Evolutionary conservation across 2,329 filamentous ascomycete species (phyloP).

Genomic region (Aureobasidium lini): DNA sequence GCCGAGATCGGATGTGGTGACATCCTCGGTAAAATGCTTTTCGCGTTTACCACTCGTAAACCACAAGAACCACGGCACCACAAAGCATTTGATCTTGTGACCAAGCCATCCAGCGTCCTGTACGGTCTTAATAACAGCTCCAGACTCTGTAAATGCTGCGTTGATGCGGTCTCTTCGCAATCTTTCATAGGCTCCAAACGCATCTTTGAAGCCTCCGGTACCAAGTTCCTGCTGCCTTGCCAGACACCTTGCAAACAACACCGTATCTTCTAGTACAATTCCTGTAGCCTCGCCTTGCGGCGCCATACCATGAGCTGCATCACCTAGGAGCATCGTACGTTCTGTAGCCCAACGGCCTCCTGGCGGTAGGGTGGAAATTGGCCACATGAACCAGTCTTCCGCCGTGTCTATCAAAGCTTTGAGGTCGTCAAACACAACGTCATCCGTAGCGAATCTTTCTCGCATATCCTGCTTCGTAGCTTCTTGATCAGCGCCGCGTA

Average conservation of each 20-base stretch:
- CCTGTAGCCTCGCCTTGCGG: constrained; percentile 45
- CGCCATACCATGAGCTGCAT: constrained; percentile 44
- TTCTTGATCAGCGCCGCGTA: constrained; percentile 35
- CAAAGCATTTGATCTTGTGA: constrained; percentile 37
- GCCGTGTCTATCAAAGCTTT: constrained; percentile 34
- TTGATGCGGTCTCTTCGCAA: constrained; percentile 39
- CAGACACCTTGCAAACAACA: constrained; percentile 40
- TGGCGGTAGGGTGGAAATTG: constrained; percentile 38
- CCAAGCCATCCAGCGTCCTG: constrained; percentile 39
- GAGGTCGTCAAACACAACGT: constrained; percentile 31
- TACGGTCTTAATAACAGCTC: constrained; percentile 38
- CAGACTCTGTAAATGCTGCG: constrained; percentile 39
- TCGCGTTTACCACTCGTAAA: constrained; percentile 34
- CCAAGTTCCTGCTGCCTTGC: constrained; percentile 36
- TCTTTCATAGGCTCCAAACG: constrained; percentile 42
- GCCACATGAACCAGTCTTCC: constrained; percentile 39
- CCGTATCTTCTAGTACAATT: constrained; percentile 46
- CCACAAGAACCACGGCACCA: constrained; percentile 43
- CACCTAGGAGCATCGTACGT: constrained; percentile 38
- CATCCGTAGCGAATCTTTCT: constrained; percentile 33
- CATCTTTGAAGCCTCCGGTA: constrained; percentile 33
- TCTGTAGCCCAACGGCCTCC: constrained; percentile 38
- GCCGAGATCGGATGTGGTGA: constrained; percentile 33
- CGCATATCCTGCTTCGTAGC: constrained; percentile 35
- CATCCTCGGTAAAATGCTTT: constrained; percentile 40